These are phyloP conservation scores for Aspergillus sp. DNA, from an alignment of 2,329 filamentous ascomycete genomes.

Conservation along the genomic window DNA sequence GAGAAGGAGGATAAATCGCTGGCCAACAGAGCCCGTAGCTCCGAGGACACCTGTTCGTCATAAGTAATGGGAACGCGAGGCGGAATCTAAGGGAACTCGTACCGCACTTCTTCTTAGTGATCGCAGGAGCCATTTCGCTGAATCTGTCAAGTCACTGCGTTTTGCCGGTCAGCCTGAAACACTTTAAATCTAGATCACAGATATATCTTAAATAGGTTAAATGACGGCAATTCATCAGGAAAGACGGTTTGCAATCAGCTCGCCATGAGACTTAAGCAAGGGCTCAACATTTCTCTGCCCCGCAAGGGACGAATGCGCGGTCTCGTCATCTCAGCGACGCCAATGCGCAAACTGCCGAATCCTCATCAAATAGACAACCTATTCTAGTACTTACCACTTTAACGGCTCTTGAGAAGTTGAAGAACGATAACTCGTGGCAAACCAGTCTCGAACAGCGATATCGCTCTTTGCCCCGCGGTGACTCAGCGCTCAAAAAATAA, in stretches of 20 bases:
- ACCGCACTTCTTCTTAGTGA: conserved; percentile 37
- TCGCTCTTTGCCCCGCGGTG: conserved; percentile 22
- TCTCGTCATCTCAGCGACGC: background rate
- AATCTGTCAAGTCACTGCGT: background rate
- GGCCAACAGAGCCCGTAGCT: conserved; percentile 88
- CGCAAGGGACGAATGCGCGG: background rate
- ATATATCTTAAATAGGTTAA: no score
- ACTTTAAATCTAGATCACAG: no score
- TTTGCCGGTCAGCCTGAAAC: background rate
- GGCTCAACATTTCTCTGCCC: background rate
- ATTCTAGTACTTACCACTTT: conserved; percentile 16
- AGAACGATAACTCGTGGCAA: conserved; percentile 16
- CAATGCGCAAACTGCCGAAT: background rate
- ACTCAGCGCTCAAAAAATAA: conserved; percentile 13
- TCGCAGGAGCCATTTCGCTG: conserved; percentile 22
- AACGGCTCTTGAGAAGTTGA: conserved; percentile 8
- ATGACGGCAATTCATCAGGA: background rate
- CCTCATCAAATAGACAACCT: background rate
- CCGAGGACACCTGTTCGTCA: conserved; percentile 62
- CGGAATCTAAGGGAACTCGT: conserved; percentile 8
- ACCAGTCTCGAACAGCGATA: conserved; percentile 21
- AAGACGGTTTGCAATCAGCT: background rate
- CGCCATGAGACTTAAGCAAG: background rate
- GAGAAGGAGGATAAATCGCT: conserved; percentile 90
- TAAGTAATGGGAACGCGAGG: conserved; percentile 10